Base-by-base conservation (phyloP, 2,329 filamentous ascomycete genomes). In the Hymenoscyphus salicellus region DNA sequence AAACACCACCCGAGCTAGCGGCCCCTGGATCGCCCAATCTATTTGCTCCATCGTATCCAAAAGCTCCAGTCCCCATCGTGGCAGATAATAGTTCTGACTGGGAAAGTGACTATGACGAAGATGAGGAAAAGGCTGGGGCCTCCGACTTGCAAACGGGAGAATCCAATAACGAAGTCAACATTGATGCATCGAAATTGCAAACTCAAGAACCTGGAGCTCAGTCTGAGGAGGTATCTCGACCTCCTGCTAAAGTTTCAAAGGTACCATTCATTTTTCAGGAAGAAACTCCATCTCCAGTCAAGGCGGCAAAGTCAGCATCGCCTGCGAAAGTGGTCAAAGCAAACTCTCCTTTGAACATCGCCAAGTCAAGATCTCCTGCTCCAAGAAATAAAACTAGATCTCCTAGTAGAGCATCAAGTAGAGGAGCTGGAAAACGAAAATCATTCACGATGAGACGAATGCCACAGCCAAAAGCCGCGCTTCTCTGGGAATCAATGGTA, bases 1-100 rank as follows among this genome's bases (percentile, higher is more conserved):
- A 60, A 62, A 57, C 57, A 20, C 5, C 17, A 28, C 28, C 32
- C 30, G 46, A 56, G 30, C 17, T 26, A 60, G 20, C 32, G 23
- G 7, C 20, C 14, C 26, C 30, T 2, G 20, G 8, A 41, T 30
- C 58, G 28, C 20, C 36, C 16, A 26, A 49, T 4, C 16, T 56
- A 3, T 56, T 56, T 33, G 55, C 20, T 56, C 20, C 28, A 26
- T 28, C 26, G 17, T 26, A 26, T 20, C n/a, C 41, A 10, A 20
- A 28, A 6, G 1, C 20, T 1, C 36, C 26, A 26, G 14, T 30
- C 23, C 38, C n/a, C 30, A 33, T 16, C 14, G 52, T 58, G 6
- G 61, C 59, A 28, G 61, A 58, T 28, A 56, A 63, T 43, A 43
- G 55, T 36, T 20, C 28, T 26, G 30, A 55, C 8, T 56, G 60